Percentiles rank a stretch among this genome's conserved stretches.
phyloP scores from a whole-genome alignment of 148 eudicot genomes.

The Drosera capensis region DNA sequence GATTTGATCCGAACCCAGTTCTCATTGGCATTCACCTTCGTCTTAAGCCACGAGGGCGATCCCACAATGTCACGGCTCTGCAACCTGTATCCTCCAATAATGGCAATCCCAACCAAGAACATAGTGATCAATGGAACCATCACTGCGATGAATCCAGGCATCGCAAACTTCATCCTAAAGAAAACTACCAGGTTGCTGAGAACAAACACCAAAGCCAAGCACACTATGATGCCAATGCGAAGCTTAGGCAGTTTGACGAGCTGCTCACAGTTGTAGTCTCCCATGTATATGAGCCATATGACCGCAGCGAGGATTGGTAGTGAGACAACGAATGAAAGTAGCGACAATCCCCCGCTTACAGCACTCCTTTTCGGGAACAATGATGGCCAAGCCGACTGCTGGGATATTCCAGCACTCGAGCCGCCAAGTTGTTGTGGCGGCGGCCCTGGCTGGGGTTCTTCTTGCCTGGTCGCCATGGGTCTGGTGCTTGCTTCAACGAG shows the following conservation, averaged over 20 bases:
- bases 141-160: constrained; percentile 9
- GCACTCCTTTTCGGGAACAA: too few species aligned
- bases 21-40: constrained; percentile 3
- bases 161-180: constrained; percentile 7
- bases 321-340: constrained; percentile 15
- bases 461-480: too few species aligned
- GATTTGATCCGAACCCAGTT: constrained; percentile 26
- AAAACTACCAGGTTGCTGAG: constrained; percentile 9
- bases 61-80: constrained; percentile 13
- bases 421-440: too few species aligned
- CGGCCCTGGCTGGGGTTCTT: too few species aligned
- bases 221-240: constrained; percentile 10
- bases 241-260: constrained; percentile 10
- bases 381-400: too few species aligned
- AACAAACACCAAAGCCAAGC: constrained; percentile 9
- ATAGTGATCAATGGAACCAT: constrained; percentile 6
- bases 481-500: too few species aligned
- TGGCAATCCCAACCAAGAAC: constrained; percentile 16
- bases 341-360: too few species aligned
- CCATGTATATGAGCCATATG: constrained; percentile 19
- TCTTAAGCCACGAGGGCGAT: constrained; percentile 17
- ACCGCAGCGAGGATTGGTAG: constrained; percentile 12
- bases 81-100: constrained; percentile 11
- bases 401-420: too few species aligned
- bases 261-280: constrained; percentile 21